These are phyloP conservation scores for Chrysoporthe deuterocubensis DNA, from an alignment of 2,329 filamentous ascomycete species.

Conservation along the genomic window DNA sequence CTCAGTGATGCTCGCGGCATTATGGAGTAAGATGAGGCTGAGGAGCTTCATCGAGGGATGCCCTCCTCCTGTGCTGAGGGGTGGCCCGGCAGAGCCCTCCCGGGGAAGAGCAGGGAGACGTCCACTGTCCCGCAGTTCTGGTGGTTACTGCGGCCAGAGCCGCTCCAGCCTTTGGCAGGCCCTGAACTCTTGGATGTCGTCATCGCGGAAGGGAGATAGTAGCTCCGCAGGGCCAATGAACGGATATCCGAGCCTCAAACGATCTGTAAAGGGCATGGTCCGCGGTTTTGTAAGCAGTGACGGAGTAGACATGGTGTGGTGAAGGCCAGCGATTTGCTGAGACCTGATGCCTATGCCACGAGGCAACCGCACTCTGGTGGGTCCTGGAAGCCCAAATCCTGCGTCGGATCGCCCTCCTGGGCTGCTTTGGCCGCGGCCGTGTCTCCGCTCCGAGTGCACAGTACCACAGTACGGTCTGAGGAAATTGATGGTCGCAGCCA, in stretches of 20 bases:
- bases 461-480: not conserved
- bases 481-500: slow-evolving; percentile 1
- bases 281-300: not conserved
- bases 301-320: not conserved
- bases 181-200: slow-evolving; percentile 11
- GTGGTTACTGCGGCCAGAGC: not conserved
- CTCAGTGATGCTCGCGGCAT: not conserved
- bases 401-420: not conserved
- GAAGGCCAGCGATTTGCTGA: not conserved
- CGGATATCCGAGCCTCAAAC: not conserved
- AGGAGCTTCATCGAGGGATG: not conserved
- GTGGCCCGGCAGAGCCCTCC: not conserved
- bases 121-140: too few species aligned
- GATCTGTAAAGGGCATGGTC: not conserved
- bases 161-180: not conserved
- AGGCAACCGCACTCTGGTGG: slow-evolving; percentile 2
- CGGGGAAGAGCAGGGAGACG: slow-evolving; percentile 1
- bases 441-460: not conserved
- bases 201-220: not conserved
- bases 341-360: not conserved
- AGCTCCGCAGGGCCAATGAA: slow-evolving; percentile 2
- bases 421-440: not conserved
- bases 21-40: slow-evolving; percentile 1
- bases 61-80: not conserved
- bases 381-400: not conserved